Percentiles rank a stretch among this genome's conserved stretches.
These are phyloP conservation scores for Hypoxylon fragiforme DNA, from an alignment of 495 filamentous ascomycete species.

Conservation along the genomic window DNA sequence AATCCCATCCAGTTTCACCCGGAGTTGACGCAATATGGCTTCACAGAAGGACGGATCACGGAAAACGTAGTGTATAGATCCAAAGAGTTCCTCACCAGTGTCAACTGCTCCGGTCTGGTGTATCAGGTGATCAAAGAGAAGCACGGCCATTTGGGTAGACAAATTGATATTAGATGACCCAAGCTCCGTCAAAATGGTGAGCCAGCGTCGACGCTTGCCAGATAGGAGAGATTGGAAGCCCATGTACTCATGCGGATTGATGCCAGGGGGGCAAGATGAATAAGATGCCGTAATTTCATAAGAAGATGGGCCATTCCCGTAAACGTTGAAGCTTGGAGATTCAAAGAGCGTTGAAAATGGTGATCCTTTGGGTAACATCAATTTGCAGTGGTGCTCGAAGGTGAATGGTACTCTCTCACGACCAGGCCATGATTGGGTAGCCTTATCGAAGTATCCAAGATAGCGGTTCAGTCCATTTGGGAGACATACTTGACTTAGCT, in stretches of 20 bases:
- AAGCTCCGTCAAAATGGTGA: constrained; percentile 52
- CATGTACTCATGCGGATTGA: constrained; percentile 54
- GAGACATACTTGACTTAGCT: constrained; percentile 36
- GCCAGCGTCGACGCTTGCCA: constrained; percentile 51
- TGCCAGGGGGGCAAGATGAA: constrained; percentile 48
- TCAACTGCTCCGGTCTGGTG: constrained; percentile 49
- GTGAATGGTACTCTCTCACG: constrained; percentile 26
- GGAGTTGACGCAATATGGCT: constrained; percentile 46
- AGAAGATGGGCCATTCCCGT: constrained; percentile 49
- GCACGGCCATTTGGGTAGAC: constrained; percentile 46
- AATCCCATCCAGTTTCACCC: constrained; percentile 43
- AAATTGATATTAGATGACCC: constrained; percentile 57
- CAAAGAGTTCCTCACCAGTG: constrained; percentile 32
- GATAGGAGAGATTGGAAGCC: constrained; percentile 51
- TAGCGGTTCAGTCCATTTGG: constrained; percentile 40
- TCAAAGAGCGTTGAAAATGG: constrained; percentile 38
- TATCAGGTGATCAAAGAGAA: constrained; percentile 45
- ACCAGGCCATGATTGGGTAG: constrained; percentile 38
- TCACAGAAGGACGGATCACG: constrained; percentile 49
- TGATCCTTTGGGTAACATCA: constrained; percentile 35
- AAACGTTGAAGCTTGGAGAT: constrained; percentile 15
- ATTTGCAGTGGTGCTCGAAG: constrained; percentile 45
- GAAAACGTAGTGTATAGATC: constrained; percentile 49
- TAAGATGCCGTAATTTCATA: constrained; percentile 59
- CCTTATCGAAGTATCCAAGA: constrained; percentile 32